phyloP scores from a whole-genome alignment of 1,284 basidiomycete genomes.

The Apiotrichum brassicae region DNA sequence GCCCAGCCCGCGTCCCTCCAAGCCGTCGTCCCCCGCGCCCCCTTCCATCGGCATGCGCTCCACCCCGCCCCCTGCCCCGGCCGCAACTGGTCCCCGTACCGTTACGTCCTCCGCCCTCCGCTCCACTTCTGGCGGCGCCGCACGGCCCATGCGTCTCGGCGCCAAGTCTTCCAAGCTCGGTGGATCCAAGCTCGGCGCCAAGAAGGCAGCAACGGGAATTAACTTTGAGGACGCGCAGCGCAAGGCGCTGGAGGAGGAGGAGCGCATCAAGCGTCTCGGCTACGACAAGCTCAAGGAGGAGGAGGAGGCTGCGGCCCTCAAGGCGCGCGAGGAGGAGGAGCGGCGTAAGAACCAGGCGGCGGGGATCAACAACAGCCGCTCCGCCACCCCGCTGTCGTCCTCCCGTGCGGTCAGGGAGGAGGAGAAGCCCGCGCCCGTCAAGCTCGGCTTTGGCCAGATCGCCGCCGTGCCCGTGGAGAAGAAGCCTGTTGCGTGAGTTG shows the following conservation, averaged over 20 bases:
- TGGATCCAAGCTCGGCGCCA: conserved; percentile 62
- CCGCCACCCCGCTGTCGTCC: conserved; percentile 10
- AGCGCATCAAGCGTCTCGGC: conserved; percentile 74
- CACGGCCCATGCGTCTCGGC: conserved; percentile 48
- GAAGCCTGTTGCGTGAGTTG: conserved; percentile 46
- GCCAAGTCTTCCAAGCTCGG: conserved; percentile 52
- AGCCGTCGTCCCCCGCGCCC: conserved; percentile 25
- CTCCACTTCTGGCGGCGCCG: conserved; percentile 44
- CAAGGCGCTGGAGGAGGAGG: conserved; percentile 79
- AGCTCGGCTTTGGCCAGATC: conserved; percentile 77
- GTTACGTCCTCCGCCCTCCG: conserved; percentile 50
- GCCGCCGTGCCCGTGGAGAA: conserved; percentile 47
- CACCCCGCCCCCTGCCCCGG: conserved; percentile 18
- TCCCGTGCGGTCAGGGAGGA: conserved; percentile 30
- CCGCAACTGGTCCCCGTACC: conserved; percentile 41
- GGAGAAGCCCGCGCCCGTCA: conserved; percentile 38
- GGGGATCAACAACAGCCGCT: conserved; percentile 17
- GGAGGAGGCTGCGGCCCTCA: conserved; percentile 49
- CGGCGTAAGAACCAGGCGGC: conserved; percentile 52
- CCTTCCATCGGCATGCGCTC: conserved; percentile 36
- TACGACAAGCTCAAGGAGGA: conserved; percentile 79
- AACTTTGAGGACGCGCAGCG: conserved; percentile 88
- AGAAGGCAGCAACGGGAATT: conserved; percentile 66
- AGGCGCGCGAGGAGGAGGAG: conserved; percentile 53
- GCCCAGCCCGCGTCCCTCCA: conserved; percentile 27